A percentile compares a stretch with the other conserved stretches of the same genome.
Evolutionary conservation across 2,329 filamentous ascomycete genomes (phyloP).

Genomic region (Botrytis byssoidea): DNA sequence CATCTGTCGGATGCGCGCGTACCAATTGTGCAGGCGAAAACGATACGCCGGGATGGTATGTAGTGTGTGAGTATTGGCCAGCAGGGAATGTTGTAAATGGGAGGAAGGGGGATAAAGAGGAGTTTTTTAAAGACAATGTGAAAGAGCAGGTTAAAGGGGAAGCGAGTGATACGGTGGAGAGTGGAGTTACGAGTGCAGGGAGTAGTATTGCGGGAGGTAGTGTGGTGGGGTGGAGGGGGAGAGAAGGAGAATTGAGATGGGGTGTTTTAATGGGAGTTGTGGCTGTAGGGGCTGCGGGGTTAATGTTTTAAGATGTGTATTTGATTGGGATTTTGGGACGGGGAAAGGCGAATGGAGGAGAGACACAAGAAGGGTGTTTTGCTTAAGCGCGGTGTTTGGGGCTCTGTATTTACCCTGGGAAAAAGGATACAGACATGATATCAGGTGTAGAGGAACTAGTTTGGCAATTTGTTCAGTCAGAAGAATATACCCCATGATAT

Average conservation of each 20-base stretch:
- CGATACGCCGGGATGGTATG: constrained; percentile 54
- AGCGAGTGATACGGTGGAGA: constrained; percentile 33
- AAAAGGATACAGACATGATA: neutral
- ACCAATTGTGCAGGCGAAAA: constrained; percentile 44
- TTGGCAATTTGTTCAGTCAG: neutral
- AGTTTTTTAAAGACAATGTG: constrained; percentile 45
- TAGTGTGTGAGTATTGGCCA: constrained; percentile 71
- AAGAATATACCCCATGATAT: neutral
- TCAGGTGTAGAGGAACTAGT: neutral
- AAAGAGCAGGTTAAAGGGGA: constrained; percentile 29
- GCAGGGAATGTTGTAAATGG: constrained; percentile 56
- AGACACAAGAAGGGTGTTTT: neutral
- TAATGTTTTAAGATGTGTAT: neutral
- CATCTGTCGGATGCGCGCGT: constrained; percentile 54
- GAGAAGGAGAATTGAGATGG: neutral
- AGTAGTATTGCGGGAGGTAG: neutral
- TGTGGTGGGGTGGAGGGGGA: neutral
- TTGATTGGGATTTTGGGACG: neutral
- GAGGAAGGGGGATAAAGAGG: constrained; percentile 46
- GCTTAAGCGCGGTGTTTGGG: neutral
- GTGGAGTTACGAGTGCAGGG: constrained; percentile 9
- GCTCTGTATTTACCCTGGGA: neutral
- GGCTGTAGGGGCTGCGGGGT: neutral
- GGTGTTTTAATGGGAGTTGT: neutral
- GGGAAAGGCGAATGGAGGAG: neutral